These are phyloP conservation scores for Chernovozyma sophiae-reginae DNA, from an alignment of 1,139 yeast genomes.

Conservation along the genomic window DNA sequence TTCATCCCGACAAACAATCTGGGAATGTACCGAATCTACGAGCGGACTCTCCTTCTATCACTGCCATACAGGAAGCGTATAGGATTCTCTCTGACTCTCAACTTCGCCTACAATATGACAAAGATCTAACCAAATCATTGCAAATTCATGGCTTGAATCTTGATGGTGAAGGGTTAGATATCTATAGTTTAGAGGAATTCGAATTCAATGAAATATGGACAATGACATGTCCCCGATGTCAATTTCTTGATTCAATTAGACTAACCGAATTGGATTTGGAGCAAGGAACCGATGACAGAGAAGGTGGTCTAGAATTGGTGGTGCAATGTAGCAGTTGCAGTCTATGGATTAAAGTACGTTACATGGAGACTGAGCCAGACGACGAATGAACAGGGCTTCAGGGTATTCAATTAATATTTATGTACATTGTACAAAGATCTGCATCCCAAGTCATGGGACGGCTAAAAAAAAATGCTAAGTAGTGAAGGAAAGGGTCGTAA, in stretches of 20 bases:
- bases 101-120: conserved; percentile 46
- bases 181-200: conserved; percentile 61
- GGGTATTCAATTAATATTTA: too few species aligned
- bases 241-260: conserved; percentile 47
- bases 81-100: conserved; percentile 39
- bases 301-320: conserved; percentile 61
- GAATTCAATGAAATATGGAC: conserved; percentile 34
- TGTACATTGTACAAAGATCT: too few species aligned
- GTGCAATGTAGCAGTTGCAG: conserved; percentile 82
- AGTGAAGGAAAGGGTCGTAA: too few species aligned
- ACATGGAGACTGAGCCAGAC: conserved; percentile 36
- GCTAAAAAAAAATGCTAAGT: too few species aligned
- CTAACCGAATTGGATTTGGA: conserved; percentile 58
- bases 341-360: conserved; percentile 74
- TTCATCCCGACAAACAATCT: conserved; percentile 71
- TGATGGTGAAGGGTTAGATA: conserved; percentile 65
- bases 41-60: conserved; percentile 19
- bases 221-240: conserved; percentile 73
- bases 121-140: conserved; percentile 29
- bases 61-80: conserved; percentile 56
- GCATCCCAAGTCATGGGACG: too few species aligned
- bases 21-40: conserved; percentile 7
- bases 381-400: neutral
- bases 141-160: conserved; percentile 48
- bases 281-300: conserved; percentile 45